Conservation (phyloP, 1,284 basidiomycete genomes). For the Gastroboletus turbinatus region DNA sequence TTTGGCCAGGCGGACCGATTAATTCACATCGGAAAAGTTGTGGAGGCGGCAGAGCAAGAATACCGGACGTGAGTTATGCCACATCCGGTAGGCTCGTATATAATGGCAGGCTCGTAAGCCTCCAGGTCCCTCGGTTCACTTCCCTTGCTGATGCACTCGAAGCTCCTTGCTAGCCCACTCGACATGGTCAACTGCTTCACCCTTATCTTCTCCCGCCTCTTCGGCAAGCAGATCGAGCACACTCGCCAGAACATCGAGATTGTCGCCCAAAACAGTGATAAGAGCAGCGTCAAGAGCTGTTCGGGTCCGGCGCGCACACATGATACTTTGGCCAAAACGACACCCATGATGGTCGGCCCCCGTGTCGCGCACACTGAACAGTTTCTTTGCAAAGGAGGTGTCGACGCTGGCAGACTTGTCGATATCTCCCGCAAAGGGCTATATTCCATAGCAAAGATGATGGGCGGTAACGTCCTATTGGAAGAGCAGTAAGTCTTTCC, state of each 20-base stretch:
- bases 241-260: conserved; percentile 24
- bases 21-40: conserved; percentile 18
- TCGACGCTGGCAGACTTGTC: conserved; percentile 35
- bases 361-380: conserved; percentile 37
- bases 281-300: conserved; percentile 33
- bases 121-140: conserved; percentile 9
- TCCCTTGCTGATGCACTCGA: conserved; percentile 27
- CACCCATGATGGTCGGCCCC: conserved; percentile 31
- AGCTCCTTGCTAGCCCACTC: conserved; percentile 21
- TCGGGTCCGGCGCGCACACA: conserved; percentile 38
- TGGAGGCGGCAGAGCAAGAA: conserved; percentile 14
- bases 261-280: conserved; percentile 24
- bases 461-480: conserved; percentile 38
- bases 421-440: conserved; percentile 35
- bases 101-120: conserved; percentile 15
- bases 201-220: conserved; percentile 22
- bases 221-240: conserved; percentile 21
- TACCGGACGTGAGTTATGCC: conserved; percentile 20
- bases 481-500: conserved; percentile 34
- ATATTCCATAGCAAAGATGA: conserved; percentile 33
- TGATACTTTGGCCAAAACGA: conserved; percentile 19
- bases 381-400: conserved; percentile 38
- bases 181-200: conserved; percentile 30
- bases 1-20: conserved; percentile 13
- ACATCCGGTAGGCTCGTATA: conserved; percentile 22